A percentile compares a stretch with the other conserved stretches of the same genome.
Evolutionary conservation across 139 green algal genomes (phyloP).

Genomic region (Coelastrella sp.): DNA sequence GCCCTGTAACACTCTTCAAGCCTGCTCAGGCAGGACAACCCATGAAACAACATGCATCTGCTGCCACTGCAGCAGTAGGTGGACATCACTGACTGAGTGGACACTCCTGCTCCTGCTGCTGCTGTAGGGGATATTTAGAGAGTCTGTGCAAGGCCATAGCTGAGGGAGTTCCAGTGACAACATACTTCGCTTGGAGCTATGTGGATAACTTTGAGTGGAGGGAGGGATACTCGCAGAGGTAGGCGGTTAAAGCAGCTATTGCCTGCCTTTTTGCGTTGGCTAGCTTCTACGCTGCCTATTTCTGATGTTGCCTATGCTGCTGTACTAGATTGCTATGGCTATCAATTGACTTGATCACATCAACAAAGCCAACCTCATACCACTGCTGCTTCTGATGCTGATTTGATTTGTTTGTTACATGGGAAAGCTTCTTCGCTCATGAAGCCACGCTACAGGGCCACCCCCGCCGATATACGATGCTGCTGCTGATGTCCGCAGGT

Average conservation of each 20-base stretch:
- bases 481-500: slow-evolving; percentile 24
- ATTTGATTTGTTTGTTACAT: neutral
- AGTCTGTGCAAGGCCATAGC: slow-evolving; percentile 45
- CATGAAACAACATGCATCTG: too few species aligned
- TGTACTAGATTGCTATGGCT: neutral
- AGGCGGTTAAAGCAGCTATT: too few species aligned
- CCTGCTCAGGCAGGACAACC: too few species aligned
- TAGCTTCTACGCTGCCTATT: neutral
- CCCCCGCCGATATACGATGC: too few species aligned
- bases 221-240: neutral
- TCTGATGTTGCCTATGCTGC: neutral
- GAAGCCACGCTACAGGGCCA: too few species aligned
- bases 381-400: slow-evolving; percentile 8
- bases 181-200: slow-evolving; percentile 60
- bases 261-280: too few species aligned
- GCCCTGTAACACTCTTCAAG: too few species aligned
- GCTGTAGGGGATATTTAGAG: slow-evolving; percentile 41
- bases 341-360: neutral
- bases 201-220: slow-evolving; percentile 71
- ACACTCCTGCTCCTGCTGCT: neutral
- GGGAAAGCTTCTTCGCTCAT: too few species aligned
- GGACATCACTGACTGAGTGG: neutral
- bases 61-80: neutral
- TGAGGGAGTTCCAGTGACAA: slow-evolving; percentile 43
- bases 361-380: too few species aligned